Evolutionary conservation across 768 basidiomycete species (phyloP).

Genomic region (Lentinula aciculospora): DNA sequence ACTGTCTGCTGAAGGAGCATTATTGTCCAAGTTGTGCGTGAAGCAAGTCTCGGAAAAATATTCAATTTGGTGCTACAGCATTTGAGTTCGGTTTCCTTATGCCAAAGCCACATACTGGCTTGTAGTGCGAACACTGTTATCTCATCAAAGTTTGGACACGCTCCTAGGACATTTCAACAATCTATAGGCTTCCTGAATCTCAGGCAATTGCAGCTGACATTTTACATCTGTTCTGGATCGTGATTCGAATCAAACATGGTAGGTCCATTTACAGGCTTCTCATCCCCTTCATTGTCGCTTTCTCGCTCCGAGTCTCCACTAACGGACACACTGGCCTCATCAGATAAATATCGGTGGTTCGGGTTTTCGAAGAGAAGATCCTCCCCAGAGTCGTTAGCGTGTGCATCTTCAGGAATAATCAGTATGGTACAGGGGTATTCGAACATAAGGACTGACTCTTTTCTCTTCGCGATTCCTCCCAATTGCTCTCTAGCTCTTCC

Average conservation of each 20-base stretch:
- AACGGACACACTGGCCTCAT: slow-evolving; percentile 10
- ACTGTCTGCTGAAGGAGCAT: too few relatives aligned
- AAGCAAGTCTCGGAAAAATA: too few relatives aligned
- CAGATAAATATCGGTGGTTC: slow-evolving; percentile 39
- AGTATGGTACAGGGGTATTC: neutral
- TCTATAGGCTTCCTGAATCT: too few relatives aligned
- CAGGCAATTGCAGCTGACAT: too few relatives aligned
- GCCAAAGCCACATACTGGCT: too few relatives aligned
- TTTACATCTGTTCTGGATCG: neutral
- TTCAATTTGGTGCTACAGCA: too few relatives aligned
- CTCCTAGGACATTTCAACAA: too few relatives aligned
- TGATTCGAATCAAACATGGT: neutral
- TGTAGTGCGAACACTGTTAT: too few relatives aligned
- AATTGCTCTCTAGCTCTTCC: slow-evolving; percentile 58
- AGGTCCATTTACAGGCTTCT: neutral
- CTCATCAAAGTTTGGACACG: too few relatives aligned
- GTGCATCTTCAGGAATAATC: slow-evolving; percentile 12
- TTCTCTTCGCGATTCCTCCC: slow-evolving; percentile 47
- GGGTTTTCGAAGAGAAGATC: slow-evolving; percentile 69
- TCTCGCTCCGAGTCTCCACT: neutral
- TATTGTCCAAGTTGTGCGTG: too few relatives aligned
- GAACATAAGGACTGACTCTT: slow-evolving; percentile 33
- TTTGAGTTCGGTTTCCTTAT: too few relatives aligned
- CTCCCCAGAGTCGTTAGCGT: slow-evolving; percentile 24
- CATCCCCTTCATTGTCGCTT: neutral